These are phyloP conservation scores for Hymenochaete sp. DNA, from an alignment of 1,284 basidiomycete species.

Conservation along the genomic window DNA sequence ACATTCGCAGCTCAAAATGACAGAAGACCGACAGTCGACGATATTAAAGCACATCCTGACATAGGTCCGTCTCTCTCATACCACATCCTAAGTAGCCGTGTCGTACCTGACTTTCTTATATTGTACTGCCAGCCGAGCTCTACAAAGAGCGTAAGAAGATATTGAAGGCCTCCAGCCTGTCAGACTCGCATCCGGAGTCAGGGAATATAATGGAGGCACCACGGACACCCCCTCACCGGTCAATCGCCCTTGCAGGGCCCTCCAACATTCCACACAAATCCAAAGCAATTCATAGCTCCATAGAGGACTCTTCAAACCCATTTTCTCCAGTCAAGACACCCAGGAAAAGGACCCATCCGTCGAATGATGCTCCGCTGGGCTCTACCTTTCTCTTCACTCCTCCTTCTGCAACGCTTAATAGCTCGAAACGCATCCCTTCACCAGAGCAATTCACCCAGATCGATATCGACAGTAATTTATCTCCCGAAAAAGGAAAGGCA, in stretches of 20 bases:
- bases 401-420: constrained; percentile 48
- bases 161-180: constrained; percentile 36
- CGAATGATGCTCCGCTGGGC: constrained; percentile 5
- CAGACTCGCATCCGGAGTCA: constrained; percentile 4
- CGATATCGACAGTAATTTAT: too few species aligned
- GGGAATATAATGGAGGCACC: constrained; percentile 18
- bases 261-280: constrained; percentile 38
- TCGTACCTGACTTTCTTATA: constrained; percentile 21
- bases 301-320: constrained; percentile 55
- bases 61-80: constrained; percentile 51
- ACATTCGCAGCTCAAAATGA: constrained; percentile 54
- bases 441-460: constrained; percentile 32
- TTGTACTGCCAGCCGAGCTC: constrained; percentile 74
- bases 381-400: constrained; percentile 27
- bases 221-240: constrained; percentile 28
- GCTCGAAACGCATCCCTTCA: constrained; percentile 35
- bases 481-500: constrained; percentile 16
- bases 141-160: constrained; percentile 83
- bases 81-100: background rate
- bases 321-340: constrained; percentile 68
- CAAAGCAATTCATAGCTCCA: constrained; percentile 40
- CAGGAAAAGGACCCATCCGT: constrained; percentile 23
- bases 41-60: constrained; percentile 60
- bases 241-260: constrained; percentile 27
- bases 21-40: constrained; percentile 63